phyloP scores from a whole-genome alignment of 1,284 basidiomycete species.

The Bjerkandera adusta region DNA sequence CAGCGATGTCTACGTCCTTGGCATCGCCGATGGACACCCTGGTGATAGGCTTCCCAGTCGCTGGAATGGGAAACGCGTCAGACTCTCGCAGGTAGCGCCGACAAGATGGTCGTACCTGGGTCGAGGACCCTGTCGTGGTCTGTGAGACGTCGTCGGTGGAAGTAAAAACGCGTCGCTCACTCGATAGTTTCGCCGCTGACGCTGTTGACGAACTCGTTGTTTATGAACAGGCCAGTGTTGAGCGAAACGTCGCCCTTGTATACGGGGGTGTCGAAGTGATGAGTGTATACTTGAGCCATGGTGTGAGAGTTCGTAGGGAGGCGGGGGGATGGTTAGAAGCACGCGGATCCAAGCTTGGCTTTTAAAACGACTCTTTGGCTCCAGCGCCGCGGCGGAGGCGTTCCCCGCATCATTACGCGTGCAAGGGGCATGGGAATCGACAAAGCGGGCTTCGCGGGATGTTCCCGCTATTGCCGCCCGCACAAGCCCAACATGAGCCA shows the following conservation, averaged over 20 bases:
- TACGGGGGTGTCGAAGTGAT: slow-evolving; percentile 62
- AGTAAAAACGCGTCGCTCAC: slow-evolving; percentile 37
- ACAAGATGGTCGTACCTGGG: slow-evolving; percentile 6
- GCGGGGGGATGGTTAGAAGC: too few relatives aligned
- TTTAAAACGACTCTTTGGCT: too few relatives aligned
- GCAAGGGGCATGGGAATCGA: too few relatives aligned
- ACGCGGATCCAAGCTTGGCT: too few relatives aligned
- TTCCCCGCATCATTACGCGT: too few relatives aligned
- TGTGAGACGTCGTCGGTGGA: background rate
- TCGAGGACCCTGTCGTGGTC: slow-evolving; percentile 4
- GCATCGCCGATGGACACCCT: slow-evolving; percentile 64
- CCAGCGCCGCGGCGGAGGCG: too few relatives aligned
- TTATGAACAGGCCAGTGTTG: slow-evolving; percentile 79
- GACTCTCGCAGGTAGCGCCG: background rate
- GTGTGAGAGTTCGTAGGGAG: too few relatives aligned
- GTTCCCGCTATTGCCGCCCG: too few relatives aligned
- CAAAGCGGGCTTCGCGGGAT: too few relatives aligned
- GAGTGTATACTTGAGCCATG: slow-evolving; percentile 38
- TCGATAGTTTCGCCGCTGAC: slow-evolving; percentile 62
- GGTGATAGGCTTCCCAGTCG: slow-evolving; percentile 71
- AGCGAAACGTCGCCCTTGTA: slow-evolving; percentile 74
- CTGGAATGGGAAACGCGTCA: slow-evolving; percentile 70
- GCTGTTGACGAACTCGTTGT: slow-evolving; percentile 76
- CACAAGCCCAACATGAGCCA: too few relatives aligned
- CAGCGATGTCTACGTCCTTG: slow-evolving; percentile 78